Base-by-base conservation (phyloP, 148 eudicot species). In the Gaultheria prostrata region DNA sequence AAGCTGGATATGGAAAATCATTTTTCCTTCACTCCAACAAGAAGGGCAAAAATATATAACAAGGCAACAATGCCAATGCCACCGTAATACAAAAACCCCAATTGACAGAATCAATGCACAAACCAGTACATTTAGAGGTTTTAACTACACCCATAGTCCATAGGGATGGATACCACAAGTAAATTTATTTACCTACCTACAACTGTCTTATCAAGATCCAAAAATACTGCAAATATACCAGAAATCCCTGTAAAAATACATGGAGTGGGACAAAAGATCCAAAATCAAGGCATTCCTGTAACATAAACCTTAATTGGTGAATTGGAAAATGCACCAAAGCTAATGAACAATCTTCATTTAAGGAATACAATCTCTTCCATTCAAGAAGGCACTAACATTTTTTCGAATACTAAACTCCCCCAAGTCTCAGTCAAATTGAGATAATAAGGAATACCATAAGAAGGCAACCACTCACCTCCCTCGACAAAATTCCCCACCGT, bases 391-490 rank as follows among this genome's bases (percentile, higher is more conserved):
- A 57, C 26, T 8, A 21, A 59, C n/a, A 21, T 20, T 8, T 21
- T 8, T 7, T 26, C 3, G 0, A n/a, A n/a, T 26, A n/a, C n/a
- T n/a, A 50, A 46, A 50, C 51, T 39, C n/a, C n/a, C 45, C 43
- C 12, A 74, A 35, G 28, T 35, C 13, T 10, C 32, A 11, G 89
- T 92, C 84, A 95, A 90, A 87, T 87, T 86, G 76, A 85, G 90
- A 82, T 85, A 92, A 73, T 84, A 89, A 4, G 97, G 93, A 59
- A 95, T 81, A 0, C 50, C 77, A 9, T 89, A 86, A 54, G 87
- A 21, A 6, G 91, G 89, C 49, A 95, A 79, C 98, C 98, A 95
- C 18, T 84, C 86, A 12, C 75, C 88, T 7, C 98, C 98, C 80
- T 87, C 87, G 72, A 95, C 88, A 75, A 92, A 93, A 84, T 83